Conservation (phyloP, 2,329 filamentous ascomycete genomes). For the Hawksworthiomyces lignivorus region DNA sequence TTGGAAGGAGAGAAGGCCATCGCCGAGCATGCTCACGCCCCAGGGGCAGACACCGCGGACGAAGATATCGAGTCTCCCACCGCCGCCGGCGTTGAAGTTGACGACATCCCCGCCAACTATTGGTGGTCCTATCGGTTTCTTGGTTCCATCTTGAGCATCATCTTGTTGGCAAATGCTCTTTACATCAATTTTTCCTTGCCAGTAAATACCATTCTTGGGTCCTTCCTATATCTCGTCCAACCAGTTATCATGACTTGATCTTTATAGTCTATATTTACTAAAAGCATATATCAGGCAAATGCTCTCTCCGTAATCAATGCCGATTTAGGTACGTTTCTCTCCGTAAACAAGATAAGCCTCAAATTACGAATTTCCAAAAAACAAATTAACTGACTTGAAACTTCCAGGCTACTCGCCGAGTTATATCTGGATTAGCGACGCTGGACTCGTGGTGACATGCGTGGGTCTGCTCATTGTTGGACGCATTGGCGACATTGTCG, state of each 20-base stretch:
- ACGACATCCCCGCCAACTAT: constrained; percentile 11
- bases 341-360: no score
- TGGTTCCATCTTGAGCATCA: constrained; percentile 6
- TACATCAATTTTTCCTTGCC: constrained; percentile 9
- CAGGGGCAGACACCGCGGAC: no score
- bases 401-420: constrained; percentile 6
- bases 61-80: constrained; percentile 2
- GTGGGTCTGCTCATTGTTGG: constrained; percentile 23
- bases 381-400: no score
- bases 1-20: no score
- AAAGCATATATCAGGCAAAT: no score
- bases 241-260: no score
- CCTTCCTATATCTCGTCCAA: no score
- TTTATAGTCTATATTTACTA: no score
- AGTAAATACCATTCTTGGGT: no score
- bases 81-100: constrained; percentile 7
- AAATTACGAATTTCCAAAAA: no score
- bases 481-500: constrained; percentile 33
- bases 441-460: constrained; percentile 9
- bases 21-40: no score
- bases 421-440: constrained; percentile 13
- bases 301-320: constrained; percentile 12
- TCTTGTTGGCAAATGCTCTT: constrained; percentile 6
- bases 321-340: no score
- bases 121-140: constrained; percentile 12